These are phyloP conservation scores for Coniochaeta pulveracea DNA, from an alignment of 2,329 filamentous ascomycete genomes.

Conservation along the genomic window DNA sequence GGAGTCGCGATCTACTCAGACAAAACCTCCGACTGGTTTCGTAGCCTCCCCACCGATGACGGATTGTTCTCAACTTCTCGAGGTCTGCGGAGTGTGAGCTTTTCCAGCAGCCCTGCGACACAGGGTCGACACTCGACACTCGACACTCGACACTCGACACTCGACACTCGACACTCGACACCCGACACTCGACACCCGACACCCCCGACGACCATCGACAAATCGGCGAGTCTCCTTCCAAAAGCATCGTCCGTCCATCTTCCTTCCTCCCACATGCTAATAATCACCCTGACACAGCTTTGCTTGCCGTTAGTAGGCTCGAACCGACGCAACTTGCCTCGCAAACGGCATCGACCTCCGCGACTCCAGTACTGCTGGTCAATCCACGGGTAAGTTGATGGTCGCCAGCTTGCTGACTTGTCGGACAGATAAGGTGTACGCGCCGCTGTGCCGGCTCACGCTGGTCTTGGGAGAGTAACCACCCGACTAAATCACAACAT, in stretches of 20 bases:
- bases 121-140: background rate
- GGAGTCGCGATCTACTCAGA: background rate
- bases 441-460: background rate
- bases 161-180: too few species aligned
- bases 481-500: background rate
- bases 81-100: slow-evolving; percentile 1
- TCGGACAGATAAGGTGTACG: slow-evolving; percentile 1
- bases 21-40: slow-evolving; percentile 3
- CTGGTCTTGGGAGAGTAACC: background rate
- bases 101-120: slow-evolving; percentile 3
- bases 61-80: background rate
- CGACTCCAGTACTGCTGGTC: too few species aligned
- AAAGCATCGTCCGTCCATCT: background rate
- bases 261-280: too few species aligned
- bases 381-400: background rate
- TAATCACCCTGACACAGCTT: too few species aligned
- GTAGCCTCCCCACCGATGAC: slow-evolving; percentile 1
- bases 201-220: slow-evolving; percentile 1
- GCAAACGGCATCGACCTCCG: too few species aligned
- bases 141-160: too few species aligned
- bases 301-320: too few species aligned
- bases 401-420: background rate
- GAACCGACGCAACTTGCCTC: too few species aligned
- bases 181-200: too few species aligned
- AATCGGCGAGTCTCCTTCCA: background rate